Evolutionary conservation across 1,284 basidiomycete species (phyloP).

Genomic region (Melampsora occidentalis): DNA sequence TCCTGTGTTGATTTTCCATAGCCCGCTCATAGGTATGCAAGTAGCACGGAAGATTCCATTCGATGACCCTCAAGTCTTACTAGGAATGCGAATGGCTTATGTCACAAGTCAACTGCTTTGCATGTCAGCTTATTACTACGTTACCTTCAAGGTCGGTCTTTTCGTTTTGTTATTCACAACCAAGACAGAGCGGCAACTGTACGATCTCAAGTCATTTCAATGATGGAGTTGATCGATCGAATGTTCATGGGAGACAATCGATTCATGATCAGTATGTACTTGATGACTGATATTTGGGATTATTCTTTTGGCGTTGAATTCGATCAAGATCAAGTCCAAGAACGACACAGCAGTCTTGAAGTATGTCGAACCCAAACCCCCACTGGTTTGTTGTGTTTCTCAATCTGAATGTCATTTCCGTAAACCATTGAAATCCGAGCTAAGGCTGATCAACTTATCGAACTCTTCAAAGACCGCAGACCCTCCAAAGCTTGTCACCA

Average conservation of each 20-base stretch:
- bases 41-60: constrained; percentile 88
- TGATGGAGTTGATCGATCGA: no score
- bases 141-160: constrained; percentile 62
- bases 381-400: constrained; percentile 52
- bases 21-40: constrained; percentile 50
- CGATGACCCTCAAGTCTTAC: constrained; percentile 77
- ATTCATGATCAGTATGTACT: neutral
- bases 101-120: constrained; percentile 69
- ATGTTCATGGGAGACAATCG: no score
- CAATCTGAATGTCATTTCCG: neutral
- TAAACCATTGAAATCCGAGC: neutral
- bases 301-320: neutral
- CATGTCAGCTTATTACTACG: constrained; percentile 71
- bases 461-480: constrained; percentile 62
- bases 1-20: neutral
- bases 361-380: constrained; percentile 63
- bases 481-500: constrained; percentile 77
- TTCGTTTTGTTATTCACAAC: no score
- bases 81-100: constrained; percentile 80
- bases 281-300: neutral
- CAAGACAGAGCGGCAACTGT: no score
- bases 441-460: constrained; percentile 11
- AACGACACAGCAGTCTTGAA: constrained; percentile 94
- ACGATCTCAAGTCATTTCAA: no score
- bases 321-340: constrained; percentile 75